A percentile compares a stretch with the other conserved stretches of the same genome.
phyloP scores from a whole-genome alignment of 2,329 filamentous ascomycete genomes.

The Colletotrichum sp. region DNA sequence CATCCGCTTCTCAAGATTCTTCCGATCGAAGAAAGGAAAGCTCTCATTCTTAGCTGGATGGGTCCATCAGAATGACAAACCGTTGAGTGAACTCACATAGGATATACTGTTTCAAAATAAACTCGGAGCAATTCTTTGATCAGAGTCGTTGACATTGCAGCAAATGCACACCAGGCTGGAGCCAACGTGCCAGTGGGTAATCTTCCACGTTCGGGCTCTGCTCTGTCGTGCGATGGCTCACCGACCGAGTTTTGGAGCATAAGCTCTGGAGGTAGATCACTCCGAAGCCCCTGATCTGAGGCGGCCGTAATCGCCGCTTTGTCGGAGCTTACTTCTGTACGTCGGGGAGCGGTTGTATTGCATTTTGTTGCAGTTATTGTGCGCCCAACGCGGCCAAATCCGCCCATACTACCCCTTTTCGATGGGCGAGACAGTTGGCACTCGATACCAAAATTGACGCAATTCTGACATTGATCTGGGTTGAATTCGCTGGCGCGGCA shows the following conservation, averaged over 20 bases:
- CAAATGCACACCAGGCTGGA: background rate
- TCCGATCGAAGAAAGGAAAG: background rate
- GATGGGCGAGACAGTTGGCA: background rate
- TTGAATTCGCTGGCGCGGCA: background rate
- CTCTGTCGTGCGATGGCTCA: background rate
- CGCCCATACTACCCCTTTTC: background rate
- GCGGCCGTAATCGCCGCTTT: rapidly evolving
- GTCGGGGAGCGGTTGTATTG: too few species aligned
- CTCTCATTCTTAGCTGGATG: background rate
- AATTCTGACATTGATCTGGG: background rate
- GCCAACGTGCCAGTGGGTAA: background rate
- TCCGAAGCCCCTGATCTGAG: background rate
- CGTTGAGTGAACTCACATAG: background rate
- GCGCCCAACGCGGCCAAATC: background rate
- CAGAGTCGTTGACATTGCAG: background rate
- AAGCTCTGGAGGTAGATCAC: background rate
- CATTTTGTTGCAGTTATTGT: background rate
- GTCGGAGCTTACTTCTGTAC: background rate
- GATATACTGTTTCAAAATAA: background rate
- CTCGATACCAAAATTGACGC: background rate
- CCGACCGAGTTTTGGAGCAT: too few species aligned
- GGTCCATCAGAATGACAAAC: background rate
- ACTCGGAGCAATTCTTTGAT: background rate
- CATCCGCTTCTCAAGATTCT: background rate
- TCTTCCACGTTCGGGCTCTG: rapidly evolving